Base-by-base conservation (phyloP, 441 rosid genomes). In the Erodium moschatum region DNA sequence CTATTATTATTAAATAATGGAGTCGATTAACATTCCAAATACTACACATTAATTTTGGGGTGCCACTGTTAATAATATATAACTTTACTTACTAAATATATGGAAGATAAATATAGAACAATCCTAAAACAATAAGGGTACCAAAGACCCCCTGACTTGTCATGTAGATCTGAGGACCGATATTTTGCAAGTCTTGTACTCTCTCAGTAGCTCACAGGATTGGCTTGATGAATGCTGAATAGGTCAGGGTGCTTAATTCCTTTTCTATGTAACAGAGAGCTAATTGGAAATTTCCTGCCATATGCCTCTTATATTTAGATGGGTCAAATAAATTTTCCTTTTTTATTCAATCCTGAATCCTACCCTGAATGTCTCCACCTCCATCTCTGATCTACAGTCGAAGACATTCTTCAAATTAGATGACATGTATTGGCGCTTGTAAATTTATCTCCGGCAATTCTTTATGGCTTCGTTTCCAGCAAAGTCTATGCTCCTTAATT, bases 401-500 rank as follows among this genome's bases (percentile, higher is more conserved):
- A 38, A 38, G 42, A 6, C 42, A 6, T 38, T 38, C 42, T 38
- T 38, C 42, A 38, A 0, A 7, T 38, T 38, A 38, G 27, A 5
- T 58, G 64, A 58, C 24, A 58, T 58, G 19, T 18, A 58, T 58
- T 58, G 31, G 64, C 20, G 31, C 31, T 24, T 58, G 31, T 58
- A 60, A 56, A 15, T 65, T 69, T 62, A 24, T 58, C 63, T 40
- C 19, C 44, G 62, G 60, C 35, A 48, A 50, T 67, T 20, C 54
- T 29, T 13, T 38, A 27, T 69, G 38, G 10, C 16, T 24, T 15
- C 58, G 16, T 66, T n/a, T 35, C 10, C 60, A 9, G 19, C 18
- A 2, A 52, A 48, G 69, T 31, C 11, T 20, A 48, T 54, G 56
- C 40, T 70, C 64, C 70, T 69, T 27, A 42, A 68, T 69, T 48